A percentile compares a stretch with the other conserved stretches of the same genome.
These are phyloP conservation scores for Phaeotremella fagi DNA, from an alignment of 768 basidiomycete genomes.

Conservation along the genomic window DNA sequence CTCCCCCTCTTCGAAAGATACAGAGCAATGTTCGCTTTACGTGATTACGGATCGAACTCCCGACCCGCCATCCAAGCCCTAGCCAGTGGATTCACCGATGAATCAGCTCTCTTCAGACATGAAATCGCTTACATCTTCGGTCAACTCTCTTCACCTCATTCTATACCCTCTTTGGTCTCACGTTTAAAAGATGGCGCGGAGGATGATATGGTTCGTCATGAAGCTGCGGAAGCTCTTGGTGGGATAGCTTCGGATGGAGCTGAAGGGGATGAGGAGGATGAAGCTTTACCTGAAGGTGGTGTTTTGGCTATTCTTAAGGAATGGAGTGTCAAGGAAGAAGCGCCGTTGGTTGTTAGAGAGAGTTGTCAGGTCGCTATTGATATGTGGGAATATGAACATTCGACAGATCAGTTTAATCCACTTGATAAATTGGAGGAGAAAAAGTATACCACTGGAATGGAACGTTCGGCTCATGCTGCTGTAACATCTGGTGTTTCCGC, in stretches of 20 bases:
- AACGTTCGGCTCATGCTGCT: constrained; percentile 31
- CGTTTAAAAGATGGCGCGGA: constrained; percentile 70
- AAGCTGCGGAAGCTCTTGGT: constrained; percentile 97
- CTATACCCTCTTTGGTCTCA: constrained; percentile 74
- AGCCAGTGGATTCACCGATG: constrained; percentile 81
- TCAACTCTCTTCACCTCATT: constrained; percentile 81
- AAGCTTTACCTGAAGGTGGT: constrained; percentile 58
- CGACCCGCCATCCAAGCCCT: constrained; percentile 82
- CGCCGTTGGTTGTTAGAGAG: constrained; percentile 84
- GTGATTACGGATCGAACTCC: constrained; percentile 72
- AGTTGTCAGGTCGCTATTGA: constrained; percentile 95
- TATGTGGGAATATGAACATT: constrained; percentile 66
- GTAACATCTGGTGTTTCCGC: constrained; percentile 23
- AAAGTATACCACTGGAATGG: constrained; percentile 38
- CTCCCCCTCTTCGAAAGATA: constrained; percentile 86
- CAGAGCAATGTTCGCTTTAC: constrained; percentile 94
- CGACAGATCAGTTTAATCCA: constrained; percentile 43
- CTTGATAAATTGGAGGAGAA: constrained; percentile 24
- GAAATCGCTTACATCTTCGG: constrained; percentile 99
- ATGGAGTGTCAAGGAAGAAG: constrained; percentile 72
- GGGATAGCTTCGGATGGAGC: constrained; percentile 64
- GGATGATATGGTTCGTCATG: constrained; percentile 95
- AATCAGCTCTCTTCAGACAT: constrained; percentile 93
- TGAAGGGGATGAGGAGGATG: constrained; percentile 46
- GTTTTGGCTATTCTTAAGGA: constrained; percentile 80